These are phyloP conservation scores for Solanum corneliomulleri DNA, from an alignment of 257 asterid genomes.

Conservation along the genomic window DNA sequence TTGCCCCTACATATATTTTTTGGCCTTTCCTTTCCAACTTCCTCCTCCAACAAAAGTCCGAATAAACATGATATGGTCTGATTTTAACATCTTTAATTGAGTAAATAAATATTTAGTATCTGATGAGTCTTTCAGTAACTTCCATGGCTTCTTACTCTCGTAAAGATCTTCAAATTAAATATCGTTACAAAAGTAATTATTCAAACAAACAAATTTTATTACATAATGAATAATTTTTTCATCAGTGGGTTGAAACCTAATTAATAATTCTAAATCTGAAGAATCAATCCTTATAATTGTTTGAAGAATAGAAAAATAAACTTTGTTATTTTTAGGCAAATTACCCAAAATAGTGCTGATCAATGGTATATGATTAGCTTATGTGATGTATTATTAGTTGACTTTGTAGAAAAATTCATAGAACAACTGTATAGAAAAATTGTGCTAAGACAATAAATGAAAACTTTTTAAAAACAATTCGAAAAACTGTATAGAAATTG, in stretches of 20 bases:
- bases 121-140: background rate
- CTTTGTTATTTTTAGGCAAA: too few species aligned
- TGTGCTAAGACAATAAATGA: too few species aligned
- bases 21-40: background rate
- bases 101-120: background rate
- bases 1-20: background rate
- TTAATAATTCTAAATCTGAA: background rate
- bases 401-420: too few species aligned
- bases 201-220: background rate
- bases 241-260: background rate
- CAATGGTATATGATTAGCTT: background rate
- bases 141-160: background rate
- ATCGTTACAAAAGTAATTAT: background rate
- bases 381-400: too few species aligned
- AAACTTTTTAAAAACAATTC: too few species aligned
- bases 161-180: background rate
- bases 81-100: background rate
- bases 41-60: background rate
- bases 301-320: too few species aligned
- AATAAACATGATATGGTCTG: background rate
- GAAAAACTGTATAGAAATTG: too few species aligned
- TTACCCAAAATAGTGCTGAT: background rate
- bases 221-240: background rate
- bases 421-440: too few species aligned
- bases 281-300: too few species aligned